Percentiles rank a stretch among this genome's conserved stretches.
These are phyloP conservation scores for Iris macrosiphon DNA, from an alignment of 106 monocot species.

Conservation along the genomic window DNA sequence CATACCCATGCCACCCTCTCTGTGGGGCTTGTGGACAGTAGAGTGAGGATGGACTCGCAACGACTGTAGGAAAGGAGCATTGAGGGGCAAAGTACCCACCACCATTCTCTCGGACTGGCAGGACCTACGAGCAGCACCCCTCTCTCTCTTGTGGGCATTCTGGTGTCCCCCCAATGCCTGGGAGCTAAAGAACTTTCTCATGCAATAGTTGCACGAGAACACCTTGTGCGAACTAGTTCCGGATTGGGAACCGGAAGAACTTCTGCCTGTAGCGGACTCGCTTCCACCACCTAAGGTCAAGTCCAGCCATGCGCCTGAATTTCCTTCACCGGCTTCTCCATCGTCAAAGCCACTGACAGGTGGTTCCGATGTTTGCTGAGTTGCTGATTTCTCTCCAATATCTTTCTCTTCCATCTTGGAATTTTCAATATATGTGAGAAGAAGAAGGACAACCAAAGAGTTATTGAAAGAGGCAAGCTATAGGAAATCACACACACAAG, in stretches of 20 bases:
- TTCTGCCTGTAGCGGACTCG: not conserved
- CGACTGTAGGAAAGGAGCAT: slow-evolving; percentile 20
- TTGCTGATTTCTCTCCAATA: slow-evolving; percentile 7
- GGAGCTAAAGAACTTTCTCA: slow-evolving; percentile 76
- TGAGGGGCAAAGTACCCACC: slow-evolving; percentile 5
- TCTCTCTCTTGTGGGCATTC: slow-evolving; percentile 78
- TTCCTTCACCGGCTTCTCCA: not conserved
- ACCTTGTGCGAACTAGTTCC: slow-evolving; percentile 32
- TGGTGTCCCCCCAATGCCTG: slow-evolving; percentile 81
- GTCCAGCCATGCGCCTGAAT: slow-evolving; percentile 25
- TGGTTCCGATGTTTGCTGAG: not conserved
- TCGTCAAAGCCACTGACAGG: not conserved
- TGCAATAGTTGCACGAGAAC: slow-evolving; percentile 82
- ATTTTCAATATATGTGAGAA: too few species aligned
- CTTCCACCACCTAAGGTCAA: slow-evolving; percentile 22
- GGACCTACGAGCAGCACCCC: slow-evolving; percentile 41
- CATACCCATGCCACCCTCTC: slow-evolving; percentile 2
- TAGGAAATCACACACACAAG: slow-evolving; percentile 7
- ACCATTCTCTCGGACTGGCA: slow-evolving; percentile 32
- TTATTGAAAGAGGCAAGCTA: not conserved
- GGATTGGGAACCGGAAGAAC: slow-evolving; percentile 6
- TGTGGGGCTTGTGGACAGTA: slow-evolving; percentile 10
- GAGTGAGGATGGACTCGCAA: slow-evolving; percentile 44
- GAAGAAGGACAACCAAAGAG: not conserved
- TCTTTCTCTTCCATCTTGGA: slow-evolving; percentile 16